Evolutionary conservation across 208 protist species (phyloP).

Genomic region (Porcisia hertigi): DNA sequence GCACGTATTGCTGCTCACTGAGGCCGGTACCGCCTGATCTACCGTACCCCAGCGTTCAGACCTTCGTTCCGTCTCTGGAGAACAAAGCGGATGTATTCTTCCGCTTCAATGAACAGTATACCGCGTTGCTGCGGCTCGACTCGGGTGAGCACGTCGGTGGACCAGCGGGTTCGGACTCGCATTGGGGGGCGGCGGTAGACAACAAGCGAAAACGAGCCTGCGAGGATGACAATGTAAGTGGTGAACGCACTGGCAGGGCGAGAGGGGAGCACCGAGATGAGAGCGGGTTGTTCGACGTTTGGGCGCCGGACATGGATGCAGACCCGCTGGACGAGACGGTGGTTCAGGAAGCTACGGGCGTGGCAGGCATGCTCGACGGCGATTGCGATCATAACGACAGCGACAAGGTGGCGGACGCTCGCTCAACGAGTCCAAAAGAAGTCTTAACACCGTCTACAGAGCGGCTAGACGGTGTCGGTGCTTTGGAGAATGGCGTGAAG

Average conservation of each 20-base stretch:
- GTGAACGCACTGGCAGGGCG: background rate
- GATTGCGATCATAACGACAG: background rate
- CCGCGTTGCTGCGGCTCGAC: constrained; percentile 31
- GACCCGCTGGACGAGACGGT: background rate
- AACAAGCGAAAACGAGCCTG: background rate
- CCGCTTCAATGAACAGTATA: constrained; percentile 70
- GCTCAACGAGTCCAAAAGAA: background rate
- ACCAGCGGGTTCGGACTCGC: background rate
- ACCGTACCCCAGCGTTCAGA: constrained; percentile 69
- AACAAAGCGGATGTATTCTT: constrained; percentile 89
- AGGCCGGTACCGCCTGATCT: constrained; percentile 56
- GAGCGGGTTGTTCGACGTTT: background rate
- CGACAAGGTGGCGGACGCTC: constrained; percentile 13
- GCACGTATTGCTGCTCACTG: constrained; percentile 68
- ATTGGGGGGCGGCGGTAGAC: background rate
- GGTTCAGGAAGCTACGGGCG: background rate
- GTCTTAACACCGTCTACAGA: background rate
- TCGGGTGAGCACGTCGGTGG: background rate
- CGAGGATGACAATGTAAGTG: constrained; percentile 1
- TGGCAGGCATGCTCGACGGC: background rate
- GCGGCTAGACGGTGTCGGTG: background rate
- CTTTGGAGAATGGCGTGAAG: background rate
- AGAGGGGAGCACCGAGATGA: background rate
- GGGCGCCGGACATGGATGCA: background rate
- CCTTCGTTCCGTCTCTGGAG: constrained; percentile 70